Evolutionary conservation across 116 monocot genomes (phyloP), one percentile per base, ranked within the genome.

Genomic region (Dioscorea cayenensis): DNA sequence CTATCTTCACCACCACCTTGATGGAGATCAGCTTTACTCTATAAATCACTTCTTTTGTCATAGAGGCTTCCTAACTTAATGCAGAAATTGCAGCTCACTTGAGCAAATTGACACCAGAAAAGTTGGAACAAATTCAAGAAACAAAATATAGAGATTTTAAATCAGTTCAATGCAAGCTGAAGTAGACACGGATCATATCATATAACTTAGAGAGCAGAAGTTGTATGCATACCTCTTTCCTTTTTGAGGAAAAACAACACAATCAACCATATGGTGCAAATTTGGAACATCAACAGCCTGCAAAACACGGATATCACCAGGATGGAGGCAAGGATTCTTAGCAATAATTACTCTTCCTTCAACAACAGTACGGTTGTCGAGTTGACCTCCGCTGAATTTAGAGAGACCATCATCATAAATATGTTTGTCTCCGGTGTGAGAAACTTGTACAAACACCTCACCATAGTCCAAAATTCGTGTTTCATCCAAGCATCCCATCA

Each of bases 401-500:
- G 48, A 67, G 20, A 77, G 71, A 12, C 84, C 82, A 77, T 55
- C 71, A 25, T 76, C 38, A 23, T 70, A 63, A 18, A 76, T 67
- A 43, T 65, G n/a, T 36, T 17, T 71, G 18, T 18, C 76, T 62
- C 73, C 74, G 64, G 9, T 14, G 28, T 36, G 66, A 66, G 95
- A 87, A 70, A 90, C 75, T 66, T 83, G 90, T 78, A 95, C 79
- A 80, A 92, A 95, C 1, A 89, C 87, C 70, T 95, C 70, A 22
- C 92, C 95, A 72, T 95, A 92, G 49, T 85, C 80, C 68, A 95
- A 75, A 17, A 62, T 82, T 59, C 78, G 50, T 50, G 87, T 92
- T 75, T 95, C 95, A 81, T 95, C 92, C 77, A 95, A 84, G 75
- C 95, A 95, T 35, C 92, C 95, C 79, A 95, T 89, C 92, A 95